Evolutionary conservation across 1,139 yeast genomes (phyloP).

Genomic region (Arxiozyma bovina): DNA sequence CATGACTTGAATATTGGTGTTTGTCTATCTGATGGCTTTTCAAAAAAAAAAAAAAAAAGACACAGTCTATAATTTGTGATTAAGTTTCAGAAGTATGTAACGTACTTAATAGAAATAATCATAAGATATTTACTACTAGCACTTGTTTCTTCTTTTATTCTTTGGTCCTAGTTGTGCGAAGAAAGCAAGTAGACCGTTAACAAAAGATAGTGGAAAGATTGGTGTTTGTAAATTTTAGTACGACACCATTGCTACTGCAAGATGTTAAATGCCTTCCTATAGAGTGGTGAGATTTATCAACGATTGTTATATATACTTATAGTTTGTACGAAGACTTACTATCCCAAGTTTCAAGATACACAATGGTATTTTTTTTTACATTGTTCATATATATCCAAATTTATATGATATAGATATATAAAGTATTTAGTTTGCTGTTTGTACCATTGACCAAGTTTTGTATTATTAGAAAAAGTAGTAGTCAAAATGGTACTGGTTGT

Average conservation of each 20-base stretch:
- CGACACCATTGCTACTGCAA: not conserved
- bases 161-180: too few relatives aligned
- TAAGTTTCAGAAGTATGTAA: not conserved
- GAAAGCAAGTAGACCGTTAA: not conserved
- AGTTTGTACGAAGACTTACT: not conserved
- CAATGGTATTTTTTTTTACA: not conserved
- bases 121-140: too few relatives aligned
- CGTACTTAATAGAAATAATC: not conserved
- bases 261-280: not conserved
- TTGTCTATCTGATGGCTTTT: not conserved
- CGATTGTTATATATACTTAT: too few relatives aligned
- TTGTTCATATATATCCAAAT: not conserved
- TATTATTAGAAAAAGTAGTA: not conserved
- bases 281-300: not conserved
- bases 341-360: not conserved
- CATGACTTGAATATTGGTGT: not conserved
- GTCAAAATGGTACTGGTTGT: not conserved
- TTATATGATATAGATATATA: too few relatives aligned
- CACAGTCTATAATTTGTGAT: not conserved
- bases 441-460: not conserved
- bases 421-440: too few relatives aligned
- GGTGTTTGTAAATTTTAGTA: too few relatives aligned
- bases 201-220: not conserved
- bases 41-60: not conserved
- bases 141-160: not conserved